Base-by-base conservation (phyloP, 2,329 filamentous ascomycete species). In the Pseudogymnoascus sp. region DNA sequence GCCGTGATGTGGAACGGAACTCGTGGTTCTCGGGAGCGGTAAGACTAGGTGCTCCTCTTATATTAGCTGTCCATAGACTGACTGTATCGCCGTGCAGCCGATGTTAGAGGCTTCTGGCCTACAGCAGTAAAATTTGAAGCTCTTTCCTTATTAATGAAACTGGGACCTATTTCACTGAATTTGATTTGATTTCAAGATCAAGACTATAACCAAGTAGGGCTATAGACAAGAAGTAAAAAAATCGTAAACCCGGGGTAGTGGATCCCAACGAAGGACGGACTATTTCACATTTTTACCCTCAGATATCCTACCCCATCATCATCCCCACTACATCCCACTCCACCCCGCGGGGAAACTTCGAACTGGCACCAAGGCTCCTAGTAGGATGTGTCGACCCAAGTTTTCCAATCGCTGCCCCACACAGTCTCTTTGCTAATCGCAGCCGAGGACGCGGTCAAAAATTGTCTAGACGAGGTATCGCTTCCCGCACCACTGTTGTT, bases 361-460 rank as follows among this genome's bases (percentile, higher is more conserved):
- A 56, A 9, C 4, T 56, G 46, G 8, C 12, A 16, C n/a, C 8
- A 56, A 56, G n/a, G 16, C 25, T 25, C 46, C 38, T 21, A 65
- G 28, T 65, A 65, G 3, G 63, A 60, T n/a, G 63, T 43, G 40
- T 65, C 63, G 37, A 65, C 38, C 63, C 63, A 65, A 31, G 38
- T 61, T 12, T 14, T 38, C 36, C 61, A 56, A 31, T 56, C 46
- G 25, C 46, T 56, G 28, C 49, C 63, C 46, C 62, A 65, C 14
- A 65, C 42, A 23, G 36, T 61, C 9, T 60, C 49, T 53, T 63
- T 59, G 25, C 36, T 64, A 21, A 62, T 53, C 5, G 62, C 64
- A 37, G 59, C 62, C 23, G 59, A 63, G 23, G 64, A 63, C 3
- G 42, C 49, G 31, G 62, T 65, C 9, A 38, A 34, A 36, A 62